Evolutionary conservation across 257 asterid species (phyloP).

Genomic region (Ocimum tenuiflorum): DNA sequence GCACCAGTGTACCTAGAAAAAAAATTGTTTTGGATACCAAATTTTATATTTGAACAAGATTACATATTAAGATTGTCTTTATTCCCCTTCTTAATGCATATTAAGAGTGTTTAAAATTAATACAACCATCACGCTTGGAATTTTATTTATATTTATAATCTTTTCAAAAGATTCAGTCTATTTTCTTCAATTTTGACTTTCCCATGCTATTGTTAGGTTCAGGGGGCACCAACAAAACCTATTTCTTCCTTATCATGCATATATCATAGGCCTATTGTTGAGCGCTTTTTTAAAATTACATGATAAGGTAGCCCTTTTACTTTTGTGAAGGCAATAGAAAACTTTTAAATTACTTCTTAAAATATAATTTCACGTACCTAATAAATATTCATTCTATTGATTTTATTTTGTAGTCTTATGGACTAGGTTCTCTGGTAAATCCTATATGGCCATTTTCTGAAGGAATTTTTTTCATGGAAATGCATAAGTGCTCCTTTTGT

Average conservation of each 20-base stretch:
- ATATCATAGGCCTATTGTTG: constrained; percentile 11
- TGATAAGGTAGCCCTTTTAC: background rate
- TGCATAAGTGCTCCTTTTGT: too few species aligned
- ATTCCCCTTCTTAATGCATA: too few species aligned
- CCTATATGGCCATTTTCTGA: too few species aligned
- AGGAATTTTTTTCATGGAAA: too few species aligned
- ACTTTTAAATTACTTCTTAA: background rate
- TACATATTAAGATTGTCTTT: too few species aligned
- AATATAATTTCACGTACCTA: too few species aligned
- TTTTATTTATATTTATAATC: too few species aligned
- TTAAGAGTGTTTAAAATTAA: too few species aligned
- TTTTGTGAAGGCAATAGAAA: constrained; percentile 4
- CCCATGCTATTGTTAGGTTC: background rate
- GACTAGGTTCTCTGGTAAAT: background rate
- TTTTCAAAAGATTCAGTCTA: background rate
- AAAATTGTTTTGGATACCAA: too few species aligned
- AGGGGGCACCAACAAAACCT: background rate
- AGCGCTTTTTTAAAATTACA: background rate
- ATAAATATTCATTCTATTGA: background rate
- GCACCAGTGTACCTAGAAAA: too few species aligned
- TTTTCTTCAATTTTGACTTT: background rate
- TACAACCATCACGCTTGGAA: too few species aligned
- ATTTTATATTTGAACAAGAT: too few species aligned
- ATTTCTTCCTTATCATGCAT: constrained; percentile 1
- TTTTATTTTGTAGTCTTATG: background rate